Percentiles rank a stretch among this genome's conserved stretches.
Conservation (phyloP, 768 basidiomycete genomes). For the Amanita phalloides region DNA sequence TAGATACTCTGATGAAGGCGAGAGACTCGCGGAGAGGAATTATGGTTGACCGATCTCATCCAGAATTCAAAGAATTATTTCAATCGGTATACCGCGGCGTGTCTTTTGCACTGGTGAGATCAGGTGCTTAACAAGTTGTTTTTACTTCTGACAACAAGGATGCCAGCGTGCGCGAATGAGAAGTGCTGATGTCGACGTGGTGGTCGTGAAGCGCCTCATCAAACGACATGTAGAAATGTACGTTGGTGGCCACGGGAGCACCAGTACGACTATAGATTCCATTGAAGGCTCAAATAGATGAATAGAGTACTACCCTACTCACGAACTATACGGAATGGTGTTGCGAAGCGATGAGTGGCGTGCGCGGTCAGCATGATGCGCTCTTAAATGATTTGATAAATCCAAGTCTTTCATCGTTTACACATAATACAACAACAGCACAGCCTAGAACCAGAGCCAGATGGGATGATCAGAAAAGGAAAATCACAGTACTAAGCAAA, state of each 20-base stretch:
- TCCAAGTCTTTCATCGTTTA: too few species aligned
- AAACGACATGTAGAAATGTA: slow-evolving; percentile 38
- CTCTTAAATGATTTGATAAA: too few species aligned
- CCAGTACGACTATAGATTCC: background rate
- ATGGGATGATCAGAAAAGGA: too few species aligned
- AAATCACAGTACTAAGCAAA: too few species aligned
- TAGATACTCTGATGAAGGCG: slow-evolving; percentile 26
- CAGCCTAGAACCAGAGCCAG: too few species aligned
- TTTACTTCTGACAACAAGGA: slow-evolving; percentile 2
- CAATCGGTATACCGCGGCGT: slow-evolving; percentile 36
- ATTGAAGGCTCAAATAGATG: background rate
- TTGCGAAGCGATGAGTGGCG: too few species aligned
- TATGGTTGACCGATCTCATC: slow-evolving; percentile 30
- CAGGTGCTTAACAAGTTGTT: background rate
- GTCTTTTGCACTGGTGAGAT: slow-evolving; percentile 37
- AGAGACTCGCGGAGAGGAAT: slow-evolving; percentile 24
- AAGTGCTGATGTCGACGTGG: slow-evolving; percentile 21
- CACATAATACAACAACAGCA: too few species aligned
- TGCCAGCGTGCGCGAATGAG: slow-evolving; percentile 33
- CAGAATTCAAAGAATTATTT: slow-evolving; percentile 42
- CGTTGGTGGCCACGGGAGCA: slow-evolving; percentile 16
- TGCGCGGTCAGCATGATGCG: too few species aligned
- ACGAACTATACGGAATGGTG: background rate
- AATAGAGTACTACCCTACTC: background rate
- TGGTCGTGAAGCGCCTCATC: slow-evolving; percentile 26